These are phyloP conservation scores for Calocybe gangraenosa DNA, from an alignment of 768 basidiomycete genomes.

Conservation along the genomic window DNA sequence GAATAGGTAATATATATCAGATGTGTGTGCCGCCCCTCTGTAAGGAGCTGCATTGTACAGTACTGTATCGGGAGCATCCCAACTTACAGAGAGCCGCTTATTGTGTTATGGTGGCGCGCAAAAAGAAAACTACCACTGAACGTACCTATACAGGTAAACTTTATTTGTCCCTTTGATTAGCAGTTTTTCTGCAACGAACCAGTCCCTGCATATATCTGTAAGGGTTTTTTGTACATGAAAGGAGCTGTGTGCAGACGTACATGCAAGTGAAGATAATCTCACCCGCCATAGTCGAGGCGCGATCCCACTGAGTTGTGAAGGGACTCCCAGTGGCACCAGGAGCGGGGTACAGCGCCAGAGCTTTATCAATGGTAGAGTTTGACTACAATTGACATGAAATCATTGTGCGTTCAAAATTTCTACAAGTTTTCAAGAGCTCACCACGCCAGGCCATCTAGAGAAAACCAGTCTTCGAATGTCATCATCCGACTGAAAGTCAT, in stretches of 20 bases:
- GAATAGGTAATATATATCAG: slow-evolving; percentile 40
- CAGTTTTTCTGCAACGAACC: slow-evolving; percentile 30
- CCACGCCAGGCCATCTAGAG: slow-evolving; percentile 31
- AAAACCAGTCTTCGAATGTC: slow-evolving; percentile 32
- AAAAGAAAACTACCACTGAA: neutral
- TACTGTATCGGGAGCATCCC: slow-evolving; percentile 40
- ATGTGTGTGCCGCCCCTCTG: slow-evolving; percentile 38
- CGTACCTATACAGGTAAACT: slow-evolving; percentile 32
- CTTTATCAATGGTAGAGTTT: slow-evolving; percentile 30
- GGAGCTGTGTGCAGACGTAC: slow-evolving; percentile 18
- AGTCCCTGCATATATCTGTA: slow-evolving; percentile 27
- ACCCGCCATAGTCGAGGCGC: slow-evolving; percentile 36
- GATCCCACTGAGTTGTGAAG: slow-evolving; percentile 36
- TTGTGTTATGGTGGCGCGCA: no score
- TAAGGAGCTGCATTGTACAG: slow-evolving; percentile 30
- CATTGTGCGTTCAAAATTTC: neutral
- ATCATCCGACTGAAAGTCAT: slow-evolving; percentile 34
- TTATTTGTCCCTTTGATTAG: slow-evolving; percentile 24
- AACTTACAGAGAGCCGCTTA: slow-evolving; percentile 20
- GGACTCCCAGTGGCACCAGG: slow-evolving; percentile 29
- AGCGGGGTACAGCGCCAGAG: slow-evolving; percentile 33
- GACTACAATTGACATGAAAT: slow-evolving; percentile 19
- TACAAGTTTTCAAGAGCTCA: slow-evolving; percentile 14
- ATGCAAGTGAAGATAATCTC: slow-evolving; percentile 42
- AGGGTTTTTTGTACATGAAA: neutral